A percentile compares a stretch with the other conserved stretches of the same genome.
Evolutionary conservation across 805 yeast species (phyloP).

Genomic region (Hanseniaspora hatyaiensis): DNA sequence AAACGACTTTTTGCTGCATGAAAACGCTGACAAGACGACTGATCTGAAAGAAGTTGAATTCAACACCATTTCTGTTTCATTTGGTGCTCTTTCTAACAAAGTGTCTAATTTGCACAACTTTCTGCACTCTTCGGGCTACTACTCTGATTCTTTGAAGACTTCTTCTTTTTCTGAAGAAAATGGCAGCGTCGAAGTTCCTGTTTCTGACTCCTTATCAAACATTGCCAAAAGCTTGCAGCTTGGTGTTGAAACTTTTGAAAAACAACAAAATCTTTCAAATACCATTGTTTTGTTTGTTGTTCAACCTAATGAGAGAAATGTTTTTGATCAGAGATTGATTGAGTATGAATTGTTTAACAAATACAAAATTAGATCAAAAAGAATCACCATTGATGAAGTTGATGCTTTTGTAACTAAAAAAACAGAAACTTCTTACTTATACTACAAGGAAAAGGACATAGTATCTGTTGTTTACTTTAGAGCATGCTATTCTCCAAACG

Average conservation of each 20-base stretch:
- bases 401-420: conserved; percentile 34
- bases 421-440: conserved; percentile 36
- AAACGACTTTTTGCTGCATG: conserved; percentile 72
- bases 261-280: conserved; percentile 24
- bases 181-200: conserved; percentile 44
- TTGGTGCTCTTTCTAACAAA: conserved; percentile 78
- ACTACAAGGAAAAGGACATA: conserved; percentile 42
- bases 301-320: conserved; percentile 77
- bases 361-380: conserved; percentile 47
- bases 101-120: conserved; percentile 66
- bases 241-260: conserved; percentile 47
- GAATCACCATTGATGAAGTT: conserved; percentile 58
- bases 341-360: conserved; percentile 55
- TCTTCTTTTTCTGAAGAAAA: conserved; percentile 20
- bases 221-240: conserved; percentile 60
- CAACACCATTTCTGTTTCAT: conserved; percentile 90
- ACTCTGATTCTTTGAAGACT: conserved; percentile 26
- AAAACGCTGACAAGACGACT: conserved; percentile 30
- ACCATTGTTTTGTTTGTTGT: conserved; percentile 64
- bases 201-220: conserved; percentile 50
- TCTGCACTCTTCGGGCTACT: conserved; percentile 48
- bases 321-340: conserved; percentile 78
- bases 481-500: conserved; percentile 77
- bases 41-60: conserved; percentile 86
- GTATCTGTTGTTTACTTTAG: conserved; percentile 83